Evolutionary conservation across 2,329 filamentous ascomycete species (phyloP).

Genomic region (Fusarium verrucosum): DNA sequence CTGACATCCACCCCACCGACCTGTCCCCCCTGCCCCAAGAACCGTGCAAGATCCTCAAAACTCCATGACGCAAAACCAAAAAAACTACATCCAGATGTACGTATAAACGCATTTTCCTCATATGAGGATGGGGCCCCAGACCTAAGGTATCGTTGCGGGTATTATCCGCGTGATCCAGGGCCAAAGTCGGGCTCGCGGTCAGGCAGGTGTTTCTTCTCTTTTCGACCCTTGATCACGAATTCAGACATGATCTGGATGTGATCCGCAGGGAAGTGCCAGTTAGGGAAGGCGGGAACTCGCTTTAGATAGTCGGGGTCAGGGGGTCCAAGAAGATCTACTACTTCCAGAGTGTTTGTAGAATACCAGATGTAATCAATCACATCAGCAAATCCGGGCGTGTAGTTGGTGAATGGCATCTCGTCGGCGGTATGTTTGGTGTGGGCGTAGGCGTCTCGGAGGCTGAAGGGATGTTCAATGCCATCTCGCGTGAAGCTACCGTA

Average conservation of each 20-base stretch:
- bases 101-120: conserved; percentile 27
- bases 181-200: conserved; percentile 73
- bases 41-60: conserved; percentile 48
- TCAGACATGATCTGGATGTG: conserved; percentile 90
- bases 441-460: conserved; percentile 87
- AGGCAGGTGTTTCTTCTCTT: conserved; percentile 76
- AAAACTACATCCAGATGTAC: conserved; percentile 52
- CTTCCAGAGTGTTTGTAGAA: conserved; percentile 86
- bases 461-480: conserved; percentile 95
- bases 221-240: conserved; percentile 87
- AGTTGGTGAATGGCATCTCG: conserved; percentile 94
- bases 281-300: conserved; percentile 88
- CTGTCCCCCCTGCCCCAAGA: conserved; percentile 37
- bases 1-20: conserved; percentile 30
- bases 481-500: conserved; percentile 94
- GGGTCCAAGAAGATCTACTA: conserved; percentile 83
- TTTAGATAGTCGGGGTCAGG: conserved; percentile 87
- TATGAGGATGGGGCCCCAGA: conserved; percentile 4
- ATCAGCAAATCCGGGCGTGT: conserved; percentile 90
- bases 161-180: conserved; percentile 47
- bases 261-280: conserved; percentile 93
- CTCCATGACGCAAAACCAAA: conserved; percentile 53
- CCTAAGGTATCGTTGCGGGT: conserved; percentile 13
- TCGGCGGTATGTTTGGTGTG: conserved; percentile 83
- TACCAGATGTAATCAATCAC: conserved; percentile 99